These are phyloP conservation scores for Aspergillus persii DNA, from an alignment of 2,329 filamentous ascomycete genomes.

Conservation along the genomic window DNA sequence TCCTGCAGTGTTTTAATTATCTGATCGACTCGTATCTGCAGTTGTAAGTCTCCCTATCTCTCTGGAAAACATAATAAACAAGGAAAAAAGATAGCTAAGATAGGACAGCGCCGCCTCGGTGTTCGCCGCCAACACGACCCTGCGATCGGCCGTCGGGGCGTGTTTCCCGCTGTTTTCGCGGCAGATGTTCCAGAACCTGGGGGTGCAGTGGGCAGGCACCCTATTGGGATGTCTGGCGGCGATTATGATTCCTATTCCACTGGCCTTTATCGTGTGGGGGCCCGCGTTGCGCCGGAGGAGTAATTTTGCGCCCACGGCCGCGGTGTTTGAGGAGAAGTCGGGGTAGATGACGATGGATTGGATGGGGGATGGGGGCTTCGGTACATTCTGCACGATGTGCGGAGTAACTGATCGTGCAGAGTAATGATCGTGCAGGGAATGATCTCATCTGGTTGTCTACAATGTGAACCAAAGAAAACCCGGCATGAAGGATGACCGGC, in stretches of 20 bases:
- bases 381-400: no score
- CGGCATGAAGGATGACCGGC: background rate
- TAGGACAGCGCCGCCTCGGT: conserved; percentile 35
- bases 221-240: conserved; percentile 37
- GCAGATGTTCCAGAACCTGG: conserved; percentile 39
- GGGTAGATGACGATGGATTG: background rate
- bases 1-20: conserved; percentile 37
- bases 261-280: conserved; percentile 33
- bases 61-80: background rate
- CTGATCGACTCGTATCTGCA: conserved; percentile 41
- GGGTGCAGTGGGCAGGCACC: conserved; percentile 40
- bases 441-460: no score
- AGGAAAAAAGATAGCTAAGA: conserved; percentile 4
- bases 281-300: conserved; percentile 29
- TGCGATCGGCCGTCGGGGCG: conserved; percentile 36
- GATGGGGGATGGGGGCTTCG: background rate
- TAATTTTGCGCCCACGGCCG: conserved; percentile 23
- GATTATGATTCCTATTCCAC: conserved; percentile 40
- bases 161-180: conserved; percentile 37
- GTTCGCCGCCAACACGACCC: conserved; percentile 39
- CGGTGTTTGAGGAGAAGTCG: conserved; percentile 14
- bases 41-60: conserved; percentile 28
- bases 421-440: no score
- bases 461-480: no score
- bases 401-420: no score